Conservation (phyloP, 2,329 filamentous ascomycete genomes). For the Botrytis sinoallii region DNA sequence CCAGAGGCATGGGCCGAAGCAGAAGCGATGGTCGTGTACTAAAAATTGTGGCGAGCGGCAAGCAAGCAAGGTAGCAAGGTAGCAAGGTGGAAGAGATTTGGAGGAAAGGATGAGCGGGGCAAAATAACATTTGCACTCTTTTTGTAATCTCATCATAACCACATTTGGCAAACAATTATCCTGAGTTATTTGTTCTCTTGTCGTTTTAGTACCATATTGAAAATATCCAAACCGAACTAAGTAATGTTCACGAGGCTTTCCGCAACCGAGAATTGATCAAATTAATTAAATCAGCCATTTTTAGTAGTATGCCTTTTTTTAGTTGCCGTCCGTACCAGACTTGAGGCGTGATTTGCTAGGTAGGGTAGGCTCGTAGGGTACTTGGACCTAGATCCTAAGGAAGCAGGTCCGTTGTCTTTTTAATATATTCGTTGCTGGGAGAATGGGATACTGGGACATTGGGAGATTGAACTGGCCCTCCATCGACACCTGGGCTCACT, state of each 20-base stretch:
- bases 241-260: conserved; percentile 8
- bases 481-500: not conserved
- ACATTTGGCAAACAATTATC: conserved; percentile 1
- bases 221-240: not conserved
- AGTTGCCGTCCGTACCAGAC: conserved; percentile 7
- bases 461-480: conserved; percentile 4
- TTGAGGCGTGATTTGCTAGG: not conserved
- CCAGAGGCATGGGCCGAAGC: conserved; percentile 19
- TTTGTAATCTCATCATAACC: conserved; percentile 1
- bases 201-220: not conserved
- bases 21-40: conserved; percentile 13
- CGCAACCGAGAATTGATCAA: not conserved
- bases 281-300: not conserved
- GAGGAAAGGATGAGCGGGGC: conserved; percentile 1
- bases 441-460: not conserved
- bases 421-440: conserved; percentile 1
- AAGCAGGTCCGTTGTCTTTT: not conserved
- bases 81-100: not conserved
- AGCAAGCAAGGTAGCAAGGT: conserved; percentile 1
- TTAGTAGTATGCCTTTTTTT: not conserved
- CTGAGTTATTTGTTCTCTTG: not conserved
- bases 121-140: not conserved
- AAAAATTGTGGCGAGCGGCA: conserved; percentile 9
- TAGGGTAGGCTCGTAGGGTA: not conserved
- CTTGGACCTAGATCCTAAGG: conserved; percentile 1